Percentiles rank a stretch among this genome's conserved stretches.
Evolutionary conservation across 192 early-diverging fungal species (phyloP).

Genomic region (Dissophora ornata): DNA sequence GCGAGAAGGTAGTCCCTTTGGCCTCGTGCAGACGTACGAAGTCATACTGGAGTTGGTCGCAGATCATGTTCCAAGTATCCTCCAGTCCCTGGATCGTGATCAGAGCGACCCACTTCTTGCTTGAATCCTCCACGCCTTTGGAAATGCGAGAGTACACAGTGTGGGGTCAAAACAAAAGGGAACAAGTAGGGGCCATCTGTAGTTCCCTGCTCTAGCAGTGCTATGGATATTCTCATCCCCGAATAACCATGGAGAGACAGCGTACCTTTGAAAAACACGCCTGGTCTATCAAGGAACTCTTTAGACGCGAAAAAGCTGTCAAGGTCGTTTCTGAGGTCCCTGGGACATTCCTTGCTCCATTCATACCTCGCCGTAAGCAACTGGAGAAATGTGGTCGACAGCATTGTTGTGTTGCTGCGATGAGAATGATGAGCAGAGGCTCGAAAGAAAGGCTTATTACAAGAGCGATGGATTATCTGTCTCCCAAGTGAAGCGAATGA

Average conservation of each 20-base stretch:
- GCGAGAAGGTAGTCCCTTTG: constrained; percentile 18
- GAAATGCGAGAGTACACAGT: no score
- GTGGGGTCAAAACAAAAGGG: no score
- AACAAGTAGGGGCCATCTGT: no score
- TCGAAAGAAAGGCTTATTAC: no score
- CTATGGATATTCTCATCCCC: no score
- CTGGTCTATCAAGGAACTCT: constrained; percentile 31
- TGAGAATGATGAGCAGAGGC: no score
- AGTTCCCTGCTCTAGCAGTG: no score
- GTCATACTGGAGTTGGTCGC: not conserved
- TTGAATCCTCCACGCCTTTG: constrained; percentile 25
- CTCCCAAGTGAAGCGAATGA: not conserved
- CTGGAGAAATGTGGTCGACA: constrained; percentile 23
- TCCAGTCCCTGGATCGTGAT: constrained; percentile 24
- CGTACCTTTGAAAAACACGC: constrained; percentile 38
- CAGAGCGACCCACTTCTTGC: constrained; percentile 29
- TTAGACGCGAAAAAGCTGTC: constrained; percentile 7
- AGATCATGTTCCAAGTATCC: constrained; percentile 12
- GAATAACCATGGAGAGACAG: no score
- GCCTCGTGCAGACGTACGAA: constrained; percentile 30
- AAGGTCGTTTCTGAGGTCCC: constrained; percentile 25
- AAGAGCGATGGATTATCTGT: no score
- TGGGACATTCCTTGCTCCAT: constrained; percentile 36
- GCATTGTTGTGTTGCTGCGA: constrained; percentile 14
- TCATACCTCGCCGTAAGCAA: constrained; percentile 31